phyloP scores from a whole-genome alignment of 495 filamentous ascomycete species.

The Penicillium pulvis region DNA sequence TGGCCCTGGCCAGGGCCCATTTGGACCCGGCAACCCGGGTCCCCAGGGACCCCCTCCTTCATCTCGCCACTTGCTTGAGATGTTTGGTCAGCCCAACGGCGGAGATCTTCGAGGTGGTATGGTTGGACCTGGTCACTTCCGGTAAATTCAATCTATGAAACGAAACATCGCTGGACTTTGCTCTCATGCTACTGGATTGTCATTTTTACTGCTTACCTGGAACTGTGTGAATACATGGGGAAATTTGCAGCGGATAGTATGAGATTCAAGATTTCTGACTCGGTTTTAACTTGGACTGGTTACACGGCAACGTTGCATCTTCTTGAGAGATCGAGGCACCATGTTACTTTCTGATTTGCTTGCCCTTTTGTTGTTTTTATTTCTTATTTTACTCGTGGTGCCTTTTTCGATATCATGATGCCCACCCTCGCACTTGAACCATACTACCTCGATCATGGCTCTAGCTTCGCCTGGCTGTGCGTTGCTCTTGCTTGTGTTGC shows the following conservation, averaged over 20 bases:
- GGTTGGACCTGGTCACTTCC: constrained; percentile 39
- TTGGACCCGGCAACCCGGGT: constrained; percentile 41
- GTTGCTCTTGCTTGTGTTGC: constrained; percentile 4
- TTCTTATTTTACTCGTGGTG: constrained; percentile 8
- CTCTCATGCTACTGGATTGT: constrained; percentile 8
- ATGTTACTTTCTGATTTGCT: constrained; percentile 8
- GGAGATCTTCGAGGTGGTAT: constrained; percentile 44
- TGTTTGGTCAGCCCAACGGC: constrained; percentile 47
- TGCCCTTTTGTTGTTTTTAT: constrained; percentile 2
- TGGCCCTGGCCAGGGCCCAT: constrained; percentile 39
- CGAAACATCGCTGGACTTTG: neutral
- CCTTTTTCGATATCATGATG: constrained; percentile 17
- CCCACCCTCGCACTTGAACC: constrained; percentile 15
- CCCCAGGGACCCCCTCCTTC: constrained; percentile 46
- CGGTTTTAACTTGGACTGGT: constrained; percentile 6
- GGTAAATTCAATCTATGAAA: neutral
- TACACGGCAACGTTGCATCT: constrained; percentile 8
- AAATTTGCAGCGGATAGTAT: neutral
- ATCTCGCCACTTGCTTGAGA: constrained; percentile 47
- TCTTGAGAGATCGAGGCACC: constrained; percentile 6
- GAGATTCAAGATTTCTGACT: neutral
- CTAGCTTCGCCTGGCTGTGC: constrained; percentile 20
- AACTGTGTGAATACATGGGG: neutral
- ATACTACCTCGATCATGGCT: constrained; percentile 13
- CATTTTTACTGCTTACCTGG: constrained; percentile 4